A percentile compares a stretch with the other conserved stretches of the same genome.
Conservation (phyloP, 2,329 filamentous ascomycete genomes). For the Diaporthe vaccinii region DNA sequence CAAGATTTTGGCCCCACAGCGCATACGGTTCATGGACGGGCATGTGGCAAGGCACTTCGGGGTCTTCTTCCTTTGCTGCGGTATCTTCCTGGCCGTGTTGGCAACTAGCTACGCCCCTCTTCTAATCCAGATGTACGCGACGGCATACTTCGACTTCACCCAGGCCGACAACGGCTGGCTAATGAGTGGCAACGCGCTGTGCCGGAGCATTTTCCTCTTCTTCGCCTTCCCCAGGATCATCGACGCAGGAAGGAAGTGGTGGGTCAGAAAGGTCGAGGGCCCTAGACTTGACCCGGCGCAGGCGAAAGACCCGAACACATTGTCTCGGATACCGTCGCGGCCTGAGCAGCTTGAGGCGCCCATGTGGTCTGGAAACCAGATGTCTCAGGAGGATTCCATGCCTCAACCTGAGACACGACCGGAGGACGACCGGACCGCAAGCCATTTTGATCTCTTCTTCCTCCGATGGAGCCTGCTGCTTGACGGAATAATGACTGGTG, state of each 20-base stretch:
- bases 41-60: constrained; percentile 68
- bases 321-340: constrained; percentile 50
- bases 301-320: background rate
- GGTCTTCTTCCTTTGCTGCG: constrained; percentile 71
- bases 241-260: constrained; percentile 57
- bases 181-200: constrained; percentile 65
- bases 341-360: constrained; percentile 59
- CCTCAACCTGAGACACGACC: constrained; percentile 53
- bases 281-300: constrained; percentile 46
- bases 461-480: constrained; percentile 74
- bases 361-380: constrained; percentile 48
- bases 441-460: constrained; percentile 76
- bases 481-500: constrained; percentile 74
- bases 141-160: constrained; percentile 63
- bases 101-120: constrained; percentile 75
- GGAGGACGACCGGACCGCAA: constrained; percentile 59
- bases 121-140: constrained; percentile 70
- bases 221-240: constrained; percentile 65
- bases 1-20: constrained; percentile 69
- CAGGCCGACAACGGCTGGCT: constrained; percentile 66
- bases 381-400: constrained; percentile 57
- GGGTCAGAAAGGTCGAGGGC: constrained; percentile 54
- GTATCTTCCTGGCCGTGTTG: constrained; percentile 74
- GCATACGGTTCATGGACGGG: constrained; percentile 64
- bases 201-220: constrained; percentile 65